Evolutionary conservation across 768 basidiomycete genomes (phyloP).

Genomic region (Tylopilus plumbeoviolaceoides): DNA sequence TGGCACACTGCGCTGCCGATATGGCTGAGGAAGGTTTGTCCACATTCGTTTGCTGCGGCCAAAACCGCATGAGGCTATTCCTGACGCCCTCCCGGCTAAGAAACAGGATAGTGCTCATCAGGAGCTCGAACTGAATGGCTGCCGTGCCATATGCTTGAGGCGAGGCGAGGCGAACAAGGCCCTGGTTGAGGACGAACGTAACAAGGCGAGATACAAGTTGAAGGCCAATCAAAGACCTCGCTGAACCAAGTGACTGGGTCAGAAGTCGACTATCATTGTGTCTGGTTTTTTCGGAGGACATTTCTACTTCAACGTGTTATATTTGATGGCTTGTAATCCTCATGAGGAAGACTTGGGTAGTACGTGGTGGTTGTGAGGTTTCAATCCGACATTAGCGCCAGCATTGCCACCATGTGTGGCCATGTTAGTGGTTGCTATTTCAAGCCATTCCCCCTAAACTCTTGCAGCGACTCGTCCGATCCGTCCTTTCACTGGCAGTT

Average conservation of each 20-base stretch:
- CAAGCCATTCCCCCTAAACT: neutral
- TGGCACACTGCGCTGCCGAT: constrained; percentile 26
- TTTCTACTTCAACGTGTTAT: constrained; percentile 9
- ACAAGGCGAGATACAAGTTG: constrained; percentile 81
- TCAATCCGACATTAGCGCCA: neutral
- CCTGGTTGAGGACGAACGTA: constrained; percentile 89
- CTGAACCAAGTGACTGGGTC: constrained; percentile 36
- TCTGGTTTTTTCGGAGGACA: constrained; percentile 2
- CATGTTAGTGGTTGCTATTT: constrained; percentile 9
- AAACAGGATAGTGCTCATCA: constrained; percentile 88
- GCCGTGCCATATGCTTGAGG: constrained; percentile 88
- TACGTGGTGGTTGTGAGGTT: neutral
- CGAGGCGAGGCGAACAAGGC: constrained; percentile 75
- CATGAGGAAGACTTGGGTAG: neutral
- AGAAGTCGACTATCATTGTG: constrained; percentile 17
- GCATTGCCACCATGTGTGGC: constrained; percentile 6
- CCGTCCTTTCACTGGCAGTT: neutral
- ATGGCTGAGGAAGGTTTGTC: constrained; percentile 1
- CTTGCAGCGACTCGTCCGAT: neutral
- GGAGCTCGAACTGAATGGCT: constrained; percentile 89
- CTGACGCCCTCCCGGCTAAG: constrained; percentile 91
- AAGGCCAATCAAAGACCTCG: constrained; percentile 72
- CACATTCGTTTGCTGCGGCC: constrained; percentile 19
- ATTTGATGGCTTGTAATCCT: neutral
- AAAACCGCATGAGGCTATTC: constrained; percentile 72